Evolutionary conservation across 2,329 filamentous ascomycete species (phyloP), one percentile per base, ranked within the genome.

Genomic region (Paramyrothecium roridum): DNA sequence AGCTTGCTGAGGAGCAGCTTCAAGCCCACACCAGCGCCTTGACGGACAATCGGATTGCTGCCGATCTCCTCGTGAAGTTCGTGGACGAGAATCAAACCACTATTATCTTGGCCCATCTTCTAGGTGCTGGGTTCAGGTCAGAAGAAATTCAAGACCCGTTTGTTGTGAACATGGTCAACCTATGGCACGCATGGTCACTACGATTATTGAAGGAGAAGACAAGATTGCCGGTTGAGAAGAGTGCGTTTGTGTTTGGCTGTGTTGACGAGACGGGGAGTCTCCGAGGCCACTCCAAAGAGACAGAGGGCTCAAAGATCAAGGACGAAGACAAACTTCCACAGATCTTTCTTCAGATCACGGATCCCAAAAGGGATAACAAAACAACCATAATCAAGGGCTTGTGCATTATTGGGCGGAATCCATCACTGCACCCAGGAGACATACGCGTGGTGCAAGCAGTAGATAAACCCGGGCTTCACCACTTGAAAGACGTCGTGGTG

Each of bases 121-220:
- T 98, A 30, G 73, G 81, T 2, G 86, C 90, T 58, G 91, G 91
- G 0, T 98, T 99, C 73, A 89, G 93, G 80, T 71, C 78, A 2
- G 70, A 74, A 1, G 72, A 77, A 16, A 30, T 66, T 1, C 69
- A 75, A 21, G 95, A 99, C 56, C 93, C 93, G 0, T 98, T 98
- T 69, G 79, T 92, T 21, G 81, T 85, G 57, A 92, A 91, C 1
- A 71, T 96, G 10, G 75, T 99, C 12, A 83, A 86, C 37, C 78
- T 98, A 1, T 99, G 95, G 93, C 82, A 89, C 59, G 84, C 91
- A 2, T 98, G 91, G 90, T 91, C 88, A 1, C 83, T 96, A 61
- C 96, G 96, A 66, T 82, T 89, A 13, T 80, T 99, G 19, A 97
- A 96, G 63, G 92, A 98, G 62, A 98, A 97, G 64, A 92, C 93